These are phyloP conservation scores for Neolentinus lepideus DNA, from an alignment of 1,284 basidiomycete species.

Conservation along the genomic window DNA sequence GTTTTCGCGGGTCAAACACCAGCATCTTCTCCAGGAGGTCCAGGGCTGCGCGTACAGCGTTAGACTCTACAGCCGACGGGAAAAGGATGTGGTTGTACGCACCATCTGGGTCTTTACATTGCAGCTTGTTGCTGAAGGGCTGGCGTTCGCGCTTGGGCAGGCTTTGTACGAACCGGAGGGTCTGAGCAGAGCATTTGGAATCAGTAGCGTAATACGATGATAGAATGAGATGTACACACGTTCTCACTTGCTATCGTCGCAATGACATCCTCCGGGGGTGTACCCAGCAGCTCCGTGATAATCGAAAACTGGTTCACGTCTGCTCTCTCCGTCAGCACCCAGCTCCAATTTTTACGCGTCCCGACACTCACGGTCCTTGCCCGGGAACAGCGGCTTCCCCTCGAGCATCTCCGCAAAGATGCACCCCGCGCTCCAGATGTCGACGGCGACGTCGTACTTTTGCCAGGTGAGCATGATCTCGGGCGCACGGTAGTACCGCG, in stretches of 20 bases:
- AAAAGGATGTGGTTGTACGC: slow-evolving; percentile 30
- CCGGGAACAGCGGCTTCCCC: slow-evolving; percentile 97
- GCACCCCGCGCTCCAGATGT: slow-evolving; percentile 99
- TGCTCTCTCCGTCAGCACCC: slow-evolving; percentile 21
- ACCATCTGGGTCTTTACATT: slow-evolving; percentile 85
- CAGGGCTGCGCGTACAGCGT: too few species aligned
- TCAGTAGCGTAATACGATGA: slow-evolving; percentile 1
- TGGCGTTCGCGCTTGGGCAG: slow-evolving; percentile 94
- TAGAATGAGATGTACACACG: slow-evolving; percentile 39
- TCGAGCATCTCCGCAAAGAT: slow-evolving; percentile 99
- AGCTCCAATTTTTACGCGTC: not conserved
- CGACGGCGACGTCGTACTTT: slow-evolving; percentile 99
- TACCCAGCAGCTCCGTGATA: slow-evolving; percentile 97
- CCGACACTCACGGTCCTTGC: slow-evolving; percentile 81
- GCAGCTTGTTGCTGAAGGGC: slow-evolving; percentile 92
- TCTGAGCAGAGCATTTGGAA: slow-evolving; percentile 43
- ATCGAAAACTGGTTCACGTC: slow-evolving; percentile 99
- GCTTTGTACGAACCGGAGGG: slow-evolving; percentile 97
- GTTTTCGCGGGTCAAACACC: slow-evolving; percentile 95
- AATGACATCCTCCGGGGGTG: slow-evolving; percentile 98
- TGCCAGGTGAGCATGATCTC: slow-evolving; percentile 99
- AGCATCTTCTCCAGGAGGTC: slow-evolving; percentile 99
- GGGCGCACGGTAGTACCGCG: slow-evolving; percentile 96
- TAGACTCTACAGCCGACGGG: too few species aligned
- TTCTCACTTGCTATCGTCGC: slow-evolving; percentile 98